phyloP scores from a whole-genome alignment of 2,329 filamentous ascomycete species.

The Colletotrichum sp. region DNA sequence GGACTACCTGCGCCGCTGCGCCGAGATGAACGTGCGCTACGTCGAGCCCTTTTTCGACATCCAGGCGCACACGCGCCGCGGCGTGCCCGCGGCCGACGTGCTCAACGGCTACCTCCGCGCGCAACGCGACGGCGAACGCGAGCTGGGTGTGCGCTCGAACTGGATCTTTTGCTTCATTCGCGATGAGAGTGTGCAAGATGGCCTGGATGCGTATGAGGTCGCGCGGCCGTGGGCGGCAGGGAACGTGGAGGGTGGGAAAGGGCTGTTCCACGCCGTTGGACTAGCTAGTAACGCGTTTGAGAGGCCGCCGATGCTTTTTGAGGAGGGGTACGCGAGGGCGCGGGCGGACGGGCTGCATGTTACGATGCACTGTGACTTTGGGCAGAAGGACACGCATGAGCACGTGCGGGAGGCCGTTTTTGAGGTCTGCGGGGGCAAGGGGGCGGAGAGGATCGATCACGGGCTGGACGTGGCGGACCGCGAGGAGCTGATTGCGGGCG shows the following conservation, averaged over 20 bases:
- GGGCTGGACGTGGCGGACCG: slow-evolving; percentile 71
- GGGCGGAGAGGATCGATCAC: slow-evolving; percentile 75
- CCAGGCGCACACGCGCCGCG: slow-evolving; percentile 72
- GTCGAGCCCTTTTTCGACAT: slow-evolving; percentile 87
- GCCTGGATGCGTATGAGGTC: slow-evolving; percentile 39
- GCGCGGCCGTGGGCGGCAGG: slow-evolving; percentile 41
- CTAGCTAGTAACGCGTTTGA: slow-evolving; percentile 52
- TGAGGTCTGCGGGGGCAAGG: slow-evolving; percentile 33
- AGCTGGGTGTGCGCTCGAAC: slow-evolving; percentile 32
- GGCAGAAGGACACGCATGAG: slow-evolving; percentile 50
- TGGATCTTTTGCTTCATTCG: slow-evolving; percentile 51
- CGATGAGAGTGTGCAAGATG: slow-evolving; percentile 42
- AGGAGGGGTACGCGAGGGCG: slow-evolving; percentile 41
- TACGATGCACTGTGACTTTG: slow-evolving; percentile 57
- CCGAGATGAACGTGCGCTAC: slow-evolving; percentile 70
- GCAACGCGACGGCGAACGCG: slow-evolving; percentile 29
- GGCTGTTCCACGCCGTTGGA: slow-evolving; percentile 49
- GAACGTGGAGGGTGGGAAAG: slow-evolving; percentile 31
- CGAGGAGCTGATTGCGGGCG: slow-evolving; percentile 59
- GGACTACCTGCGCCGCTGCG: slow-evolving; percentile 72
- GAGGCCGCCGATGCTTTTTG: slow-evolving; percentile 49
- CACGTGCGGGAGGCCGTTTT: slow-evolving; percentile 44
- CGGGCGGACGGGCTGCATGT: slow-evolving; percentile 45
- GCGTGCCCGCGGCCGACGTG: slow-evolving; percentile 67
- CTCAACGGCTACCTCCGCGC: slow-evolving; percentile 58